phyloP scores from a whole-genome alignment of 139 green algal species.

The Chlorella sp. region DNA sequence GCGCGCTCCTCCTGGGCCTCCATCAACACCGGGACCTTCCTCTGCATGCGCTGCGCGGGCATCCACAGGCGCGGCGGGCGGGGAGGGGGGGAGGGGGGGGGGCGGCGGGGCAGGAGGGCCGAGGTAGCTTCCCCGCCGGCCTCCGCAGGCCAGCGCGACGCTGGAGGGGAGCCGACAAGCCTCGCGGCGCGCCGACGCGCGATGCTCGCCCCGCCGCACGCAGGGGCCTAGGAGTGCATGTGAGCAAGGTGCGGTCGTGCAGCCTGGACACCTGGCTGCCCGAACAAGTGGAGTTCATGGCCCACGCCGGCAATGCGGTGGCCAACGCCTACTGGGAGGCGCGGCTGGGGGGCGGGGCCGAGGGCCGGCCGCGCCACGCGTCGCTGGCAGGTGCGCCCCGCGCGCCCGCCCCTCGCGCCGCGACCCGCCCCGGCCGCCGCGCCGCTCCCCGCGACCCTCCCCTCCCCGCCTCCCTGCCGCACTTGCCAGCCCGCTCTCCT shows the following conservation, averaged over 20 bases:
- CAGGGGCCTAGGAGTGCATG: constrained; percentile 73
- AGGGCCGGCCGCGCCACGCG: constrained; percentile 5
- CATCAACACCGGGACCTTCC: constrained; percentile 75
- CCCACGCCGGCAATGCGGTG: constrained; percentile 66
- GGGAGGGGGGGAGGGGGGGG: too few relatives aligned
- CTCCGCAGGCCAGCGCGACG: too few relatives aligned
- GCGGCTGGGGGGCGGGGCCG: background rate
- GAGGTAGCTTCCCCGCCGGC: too few relatives aligned
- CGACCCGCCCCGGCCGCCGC: constrained; percentile 48
- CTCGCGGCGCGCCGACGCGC: too few relatives aligned
- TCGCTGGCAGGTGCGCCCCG: constrained; percentile 7
- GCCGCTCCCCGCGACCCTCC: too few relatives aligned
- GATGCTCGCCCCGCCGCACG: too few relatives aligned
- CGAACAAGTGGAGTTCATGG: constrained; percentile 60
- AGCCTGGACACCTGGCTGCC: constrained; percentile 68
- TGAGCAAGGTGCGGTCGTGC: constrained; percentile 72
- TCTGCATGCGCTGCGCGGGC: constrained; percentile 75
- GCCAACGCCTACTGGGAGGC: constrained; percentile 60
- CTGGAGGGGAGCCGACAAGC: too few relatives aligned
- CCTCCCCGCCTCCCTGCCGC: too few relatives aligned
- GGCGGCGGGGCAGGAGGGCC: too few relatives aligned
- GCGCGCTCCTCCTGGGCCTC: constrained; percentile 71
- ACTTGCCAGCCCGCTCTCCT: too few relatives aligned
- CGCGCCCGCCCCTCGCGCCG: too few relatives aligned
- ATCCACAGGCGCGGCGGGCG: too few relatives aligned